Evolutionary conservation across 805 yeast genomes (phyloP).

Genomic region (Wickerhamiella cacticola): DNA sequence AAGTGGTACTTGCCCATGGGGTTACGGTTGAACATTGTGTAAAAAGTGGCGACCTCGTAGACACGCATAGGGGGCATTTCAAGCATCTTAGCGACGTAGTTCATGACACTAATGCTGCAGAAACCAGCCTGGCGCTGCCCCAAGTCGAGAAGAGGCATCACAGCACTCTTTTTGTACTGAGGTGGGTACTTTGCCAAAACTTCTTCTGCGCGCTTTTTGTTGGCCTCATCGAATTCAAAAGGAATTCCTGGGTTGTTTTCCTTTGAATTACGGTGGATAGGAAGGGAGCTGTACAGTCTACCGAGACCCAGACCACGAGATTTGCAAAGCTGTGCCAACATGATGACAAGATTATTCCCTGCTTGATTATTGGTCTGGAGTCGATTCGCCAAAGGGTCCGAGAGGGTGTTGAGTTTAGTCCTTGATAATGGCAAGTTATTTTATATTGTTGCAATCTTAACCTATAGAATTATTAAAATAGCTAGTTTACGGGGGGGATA

Average conservation of each 20-base stretch:
- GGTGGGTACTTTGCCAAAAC: slow-evolving; percentile 71
- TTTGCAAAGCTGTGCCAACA: slow-evolving; percentile 9
- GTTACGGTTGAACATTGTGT: slow-evolving; percentile 77
- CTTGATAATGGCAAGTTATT: too few relatives aligned
- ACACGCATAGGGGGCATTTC: slow-evolving; percentile 94
- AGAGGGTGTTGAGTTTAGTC: too few relatives aligned
- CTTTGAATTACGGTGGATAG: slow-evolving; percentile 63
- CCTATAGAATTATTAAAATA: too few relatives aligned
- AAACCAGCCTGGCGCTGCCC: slow-evolving; percentile 83
- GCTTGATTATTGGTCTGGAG: slow-evolving; percentile 5
- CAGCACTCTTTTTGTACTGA: slow-evolving; percentile 77
- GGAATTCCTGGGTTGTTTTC: slow-evolving; percentile 55
- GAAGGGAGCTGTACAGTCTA: slow-evolving; percentile 14
- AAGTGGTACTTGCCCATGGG: slow-evolving; percentile 78
- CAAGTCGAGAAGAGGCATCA: slow-evolving; percentile 74
- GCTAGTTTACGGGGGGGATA: too few relatives aligned
- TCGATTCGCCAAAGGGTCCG: neutral
- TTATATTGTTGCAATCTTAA: too few relatives aligned
- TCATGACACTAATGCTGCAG: slow-evolving; percentile 79
- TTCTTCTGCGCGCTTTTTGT: slow-evolving; percentile 54
- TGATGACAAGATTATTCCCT: slow-evolving; percentile 9
- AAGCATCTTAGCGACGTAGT: slow-evolving; percentile 70
- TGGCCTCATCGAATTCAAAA: slow-evolving; percentile 60
- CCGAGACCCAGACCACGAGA: slow-evolving; percentile 3
- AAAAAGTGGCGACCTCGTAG: slow-evolving; percentile 83